A percentile compares a stretch with the other conserved stretches of the same genome.
phyloP scores from a whole-genome alignment of 2,329 filamentous ascomycete species.

The Didymella keratinophila region DNA sequence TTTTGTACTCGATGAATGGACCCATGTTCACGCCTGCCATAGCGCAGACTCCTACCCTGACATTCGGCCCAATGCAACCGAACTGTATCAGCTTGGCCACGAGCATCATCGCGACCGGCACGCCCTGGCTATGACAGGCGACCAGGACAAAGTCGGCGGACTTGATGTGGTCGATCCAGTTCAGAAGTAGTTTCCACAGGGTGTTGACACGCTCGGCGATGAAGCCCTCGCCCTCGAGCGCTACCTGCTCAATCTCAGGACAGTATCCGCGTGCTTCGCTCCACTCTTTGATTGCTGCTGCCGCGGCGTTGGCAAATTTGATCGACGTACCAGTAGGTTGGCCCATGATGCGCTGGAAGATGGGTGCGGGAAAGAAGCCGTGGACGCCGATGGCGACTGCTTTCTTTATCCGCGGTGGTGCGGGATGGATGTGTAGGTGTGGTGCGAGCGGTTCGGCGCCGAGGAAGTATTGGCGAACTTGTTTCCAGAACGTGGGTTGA shows the following conservation, averaged over 20 bases:
- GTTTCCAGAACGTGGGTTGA: constrained; percentile 56
- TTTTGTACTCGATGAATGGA: constrained; percentile 91
- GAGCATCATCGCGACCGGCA: constrained; percentile 91
- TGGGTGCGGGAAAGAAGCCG: constrained; percentile 87
- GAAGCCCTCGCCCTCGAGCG: constrained; percentile 92
- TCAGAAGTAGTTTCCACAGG: constrained; percentile 91
- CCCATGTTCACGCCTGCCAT: constrained; percentile 93
- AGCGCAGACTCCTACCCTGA: constrained; percentile 82
- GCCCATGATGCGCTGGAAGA: constrained; percentile 88
- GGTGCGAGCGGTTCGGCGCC: constrained; percentile 64
- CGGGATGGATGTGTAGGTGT: constrained; percentile 74
- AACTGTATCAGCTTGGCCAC: constrained; percentile 91
- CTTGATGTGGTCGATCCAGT: constrained; percentile 91
- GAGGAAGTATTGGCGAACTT: constrained; percentile 51
- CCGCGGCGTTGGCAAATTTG: constrained; percentile 87
- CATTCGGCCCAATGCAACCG: constrained; percentile 73
- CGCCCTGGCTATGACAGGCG: constrained; percentile 95
- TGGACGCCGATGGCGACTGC: constrained; percentile 94
- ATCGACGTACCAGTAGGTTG: constrained; percentile 96
- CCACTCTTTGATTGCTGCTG: constrained; percentile 84
- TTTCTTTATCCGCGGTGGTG: constrained; percentile 77
- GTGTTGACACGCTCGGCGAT: constrained; percentile 89
- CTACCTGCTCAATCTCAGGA: constrained; percentile 91
- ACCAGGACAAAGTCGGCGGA: constrained; percentile 88
- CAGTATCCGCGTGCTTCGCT: constrained; percentile 71